Percentiles rank a stretch among this genome's conserved stretches.
phyloP scores from a whole-genome alignment of 2,329 filamentous ascomycete species.

The Fusarium kyushuense region DNA sequence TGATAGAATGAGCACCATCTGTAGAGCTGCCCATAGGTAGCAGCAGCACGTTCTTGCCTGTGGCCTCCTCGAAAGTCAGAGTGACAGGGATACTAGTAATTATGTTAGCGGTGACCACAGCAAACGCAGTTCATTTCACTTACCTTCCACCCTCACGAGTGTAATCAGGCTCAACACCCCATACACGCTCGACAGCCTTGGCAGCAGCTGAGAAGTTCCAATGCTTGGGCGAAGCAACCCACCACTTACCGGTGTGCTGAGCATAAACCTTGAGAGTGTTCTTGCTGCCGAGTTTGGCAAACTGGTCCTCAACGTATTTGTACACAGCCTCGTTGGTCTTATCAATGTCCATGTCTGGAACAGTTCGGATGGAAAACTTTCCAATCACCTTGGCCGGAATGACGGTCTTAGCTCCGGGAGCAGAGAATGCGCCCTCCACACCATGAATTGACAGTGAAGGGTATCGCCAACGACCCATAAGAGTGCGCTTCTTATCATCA shows the following conservation, averaged over 20 bases:
- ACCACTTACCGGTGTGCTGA: constrained; percentile 97
- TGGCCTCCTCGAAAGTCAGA: constrained; percentile 95
- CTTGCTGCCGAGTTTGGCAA: constrained; percentile 89
- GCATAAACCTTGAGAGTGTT: constrained; percentile 86
- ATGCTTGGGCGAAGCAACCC: constrained; percentile 96
- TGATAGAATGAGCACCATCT: constrained; percentile 96
- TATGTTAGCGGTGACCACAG: constrained; percentile 29
- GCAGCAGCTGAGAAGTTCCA: constrained; percentile 97
- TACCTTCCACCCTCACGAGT: constrained; percentile 94
- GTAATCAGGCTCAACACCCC: constrained; percentile 92
- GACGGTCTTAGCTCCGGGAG: constrained; percentile 95
- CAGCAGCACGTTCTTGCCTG: constrained; percentile 95
- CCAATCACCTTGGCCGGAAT: constrained; percentile 98
- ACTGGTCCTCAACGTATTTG: constrained; percentile 85
- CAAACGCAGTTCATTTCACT: constrained; percentile 46
- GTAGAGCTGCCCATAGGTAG: constrained; percentile 98
- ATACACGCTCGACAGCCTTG: constrained; percentile 97
- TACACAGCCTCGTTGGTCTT: constrained; percentile 88
- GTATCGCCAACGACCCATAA: constrained; percentile 97
- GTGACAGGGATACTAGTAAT: constrained; percentile 87
- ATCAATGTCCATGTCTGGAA: constrained; percentile 96
- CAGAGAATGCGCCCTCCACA: constrained; percentile 93
- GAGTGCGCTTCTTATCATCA: constrained; percentile 87
- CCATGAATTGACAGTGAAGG: constrained; percentile 95
- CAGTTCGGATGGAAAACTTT: constrained; percentile 98